phyloP scores from a whole-genome alignment of 352 stramenopile genomes.

The Globisporangium abappressorium region DNA sequence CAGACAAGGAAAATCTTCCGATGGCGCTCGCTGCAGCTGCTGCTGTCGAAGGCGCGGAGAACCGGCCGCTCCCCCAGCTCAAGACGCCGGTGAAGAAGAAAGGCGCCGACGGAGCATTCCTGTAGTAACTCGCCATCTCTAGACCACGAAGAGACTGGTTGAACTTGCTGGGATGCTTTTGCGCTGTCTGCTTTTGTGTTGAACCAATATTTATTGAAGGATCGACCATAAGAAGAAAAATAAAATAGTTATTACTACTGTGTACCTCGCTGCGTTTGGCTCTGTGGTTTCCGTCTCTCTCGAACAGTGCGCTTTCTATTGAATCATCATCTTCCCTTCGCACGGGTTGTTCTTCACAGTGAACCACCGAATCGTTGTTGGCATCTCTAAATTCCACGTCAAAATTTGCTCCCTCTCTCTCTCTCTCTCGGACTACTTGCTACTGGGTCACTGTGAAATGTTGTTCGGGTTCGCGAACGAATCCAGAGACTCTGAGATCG shows the following conservation, averaged over 20 bases:
- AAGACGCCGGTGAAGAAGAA: slow-evolving; percentile 18
- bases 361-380: background rate
- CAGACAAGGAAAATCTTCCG: slow-evolving; percentile 70
- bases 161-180: background rate
- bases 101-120: slow-evolving; percentile 27
- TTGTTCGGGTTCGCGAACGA: slow-evolving; percentile 78
- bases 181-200: background rate
- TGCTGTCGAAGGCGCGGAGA: background rate
- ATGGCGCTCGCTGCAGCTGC: slow-evolving; percentile 15
- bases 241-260: slow-evolving; percentile 6
- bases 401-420: slow-evolving; percentile 13
- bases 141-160: background rate
- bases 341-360: background rate
- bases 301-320: background rate
- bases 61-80: slow-evolving; percentile 16
- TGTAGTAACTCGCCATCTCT: slow-evolving; percentile 19
- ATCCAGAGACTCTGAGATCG: slow-evolving; percentile 53
- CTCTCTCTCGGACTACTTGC: background rate
- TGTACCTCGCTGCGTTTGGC: slow-evolving; percentile 6
- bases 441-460: slow-evolving; percentile 38
- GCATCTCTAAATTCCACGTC: slow-evolving; percentile 10
- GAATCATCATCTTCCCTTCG: background rate
- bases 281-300: background rate
- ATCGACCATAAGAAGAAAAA: slow-evolving; percentile 11
- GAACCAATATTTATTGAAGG: slow-evolving; percentile 15